Conservation (phyloP, 495 filamentous ascomycete genomes). For the Aspergillus sclerotiicarbonarius region DNA sequence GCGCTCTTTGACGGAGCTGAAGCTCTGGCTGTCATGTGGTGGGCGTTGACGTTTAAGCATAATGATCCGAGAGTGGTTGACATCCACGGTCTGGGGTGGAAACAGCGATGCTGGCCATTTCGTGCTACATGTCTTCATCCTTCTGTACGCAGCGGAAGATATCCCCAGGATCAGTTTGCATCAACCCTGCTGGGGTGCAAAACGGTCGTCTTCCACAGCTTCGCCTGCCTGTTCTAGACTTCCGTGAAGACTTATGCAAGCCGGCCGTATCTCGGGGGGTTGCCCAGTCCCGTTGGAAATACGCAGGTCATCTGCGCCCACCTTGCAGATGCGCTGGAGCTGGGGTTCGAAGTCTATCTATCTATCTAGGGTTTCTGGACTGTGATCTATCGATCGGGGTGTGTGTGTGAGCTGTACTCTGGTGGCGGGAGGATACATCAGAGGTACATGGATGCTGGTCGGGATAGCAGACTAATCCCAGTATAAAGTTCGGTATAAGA, state of each 20-base stretch:
- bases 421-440: too few species aligned
- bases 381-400: too few species aligned
- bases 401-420: too few species aligned
- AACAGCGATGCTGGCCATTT: too few species aligned
- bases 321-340: neutral
- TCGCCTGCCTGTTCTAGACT: neutral
- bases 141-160: too few species aligned
- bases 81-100: too few species aligned
- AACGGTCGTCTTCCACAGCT: neutral
- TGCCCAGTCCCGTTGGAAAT: neutral
- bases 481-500: neutral
- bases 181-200: neutral
- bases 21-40: neutral
- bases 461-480: too few species aligned
- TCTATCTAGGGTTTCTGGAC: neutral
- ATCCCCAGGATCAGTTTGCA: neutral
- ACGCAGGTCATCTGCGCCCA: neutral
- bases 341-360: neutral
- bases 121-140: too few species aligned
- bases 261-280: neutral
- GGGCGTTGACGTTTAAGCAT: too few species aligned
- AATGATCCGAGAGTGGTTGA: too few species aligned
- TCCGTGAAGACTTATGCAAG: neutral
- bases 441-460: too few species aligned
- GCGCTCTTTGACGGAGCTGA: neutral